Percentiles rank a stretch among this genome's conserved stretches.
Evolutionary conservation across 169 alveolate genomes (phyloP).

Genomic region (Plasmodium yoelii): DNA sequence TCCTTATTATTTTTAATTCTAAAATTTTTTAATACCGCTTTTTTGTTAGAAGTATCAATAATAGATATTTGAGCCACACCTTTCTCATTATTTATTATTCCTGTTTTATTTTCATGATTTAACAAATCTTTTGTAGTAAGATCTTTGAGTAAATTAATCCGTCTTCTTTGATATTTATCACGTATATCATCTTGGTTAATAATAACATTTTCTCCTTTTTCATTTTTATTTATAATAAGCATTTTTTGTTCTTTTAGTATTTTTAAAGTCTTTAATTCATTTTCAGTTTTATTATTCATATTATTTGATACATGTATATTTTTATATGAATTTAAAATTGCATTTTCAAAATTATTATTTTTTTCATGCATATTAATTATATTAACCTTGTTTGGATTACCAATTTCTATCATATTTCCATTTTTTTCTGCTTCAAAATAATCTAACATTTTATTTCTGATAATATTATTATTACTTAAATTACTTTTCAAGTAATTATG

Average conservation of each 20-base stretch:
- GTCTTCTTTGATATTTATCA: background rate
- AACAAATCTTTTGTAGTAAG: background rate
- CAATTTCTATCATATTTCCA: conserved; percentile 19
- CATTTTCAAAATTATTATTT: background rate
- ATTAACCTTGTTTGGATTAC: conserved; percentile 10
- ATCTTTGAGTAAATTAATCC: background rate
- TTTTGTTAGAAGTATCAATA: conserved; percentile 21
- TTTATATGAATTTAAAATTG: conserved; percentile 29
- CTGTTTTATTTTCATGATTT: background rate
- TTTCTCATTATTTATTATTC: background rate
- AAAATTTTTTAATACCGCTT: conserved; percentile 29
- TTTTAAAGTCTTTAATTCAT: conserved; percentile 41
- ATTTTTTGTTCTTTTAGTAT: conserved; percentile 32
- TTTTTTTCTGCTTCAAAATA: conserved; percentile 51
- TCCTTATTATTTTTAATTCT: conserved; percentile 13
- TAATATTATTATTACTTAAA: conserved; percentile 1
- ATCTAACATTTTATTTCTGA: conserved; percentile 50
- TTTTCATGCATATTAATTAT: background rate
- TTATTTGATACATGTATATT: conserved; percentile 39
- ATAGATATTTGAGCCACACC: conserved; percentile 4
- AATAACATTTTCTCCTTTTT: conserved; percentile 15
- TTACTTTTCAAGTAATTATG: conserved; percentile 2
- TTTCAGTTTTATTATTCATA: conserved; percentile 3
- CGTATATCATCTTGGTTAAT: background rate
- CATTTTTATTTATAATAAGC: conserved; percentile 44